phyloP scores from a whole-genome alignment of 139 green algal species.

The Volvox reticuliferus region DNA sequence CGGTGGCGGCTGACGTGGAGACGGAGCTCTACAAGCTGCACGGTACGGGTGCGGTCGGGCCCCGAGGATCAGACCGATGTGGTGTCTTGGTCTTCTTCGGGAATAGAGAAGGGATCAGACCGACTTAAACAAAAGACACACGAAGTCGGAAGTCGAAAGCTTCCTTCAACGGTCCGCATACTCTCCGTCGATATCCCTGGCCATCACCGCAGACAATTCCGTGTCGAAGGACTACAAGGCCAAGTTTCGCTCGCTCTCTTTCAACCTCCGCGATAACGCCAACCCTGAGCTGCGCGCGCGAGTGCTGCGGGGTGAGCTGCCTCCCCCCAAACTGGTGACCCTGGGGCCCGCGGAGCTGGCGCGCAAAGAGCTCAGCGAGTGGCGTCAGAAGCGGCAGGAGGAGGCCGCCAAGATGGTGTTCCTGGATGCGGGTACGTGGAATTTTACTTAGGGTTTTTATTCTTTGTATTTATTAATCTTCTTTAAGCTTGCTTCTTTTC shows the following conservation, averaged over 20 bases:
- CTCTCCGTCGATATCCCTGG: too few relatives aligned
- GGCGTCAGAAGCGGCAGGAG: constrained; percentile 79
- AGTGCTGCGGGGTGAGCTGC: constrained; percentile 73
- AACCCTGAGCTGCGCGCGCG: constrained; percentile 79
- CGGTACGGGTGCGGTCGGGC: constrained; percentile 21
- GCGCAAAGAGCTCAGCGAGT: constrained; percentile 78
- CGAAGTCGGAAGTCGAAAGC: too few relatives aligned
- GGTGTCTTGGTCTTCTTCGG: too few relatives aligned
- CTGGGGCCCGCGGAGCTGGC: constrained; percentile 72
- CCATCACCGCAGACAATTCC: constrained; percentile 52
- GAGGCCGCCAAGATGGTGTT: constrained; percentile 80
- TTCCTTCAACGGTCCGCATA: too few relatives aligned
- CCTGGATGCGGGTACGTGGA: constrained; percentile 72
- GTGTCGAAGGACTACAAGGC: constrained; percentile 87
- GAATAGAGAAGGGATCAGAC: too few relatives aligned
- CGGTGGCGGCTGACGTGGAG: constrained; percentile 63
- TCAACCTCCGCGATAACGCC: constrained; percentile 89
- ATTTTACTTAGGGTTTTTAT: too few relatives aligned
- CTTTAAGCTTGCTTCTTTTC: too few relatives aligned
- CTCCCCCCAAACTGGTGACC: constrained; percentile 60
- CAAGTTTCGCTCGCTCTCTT: constrained; percentile 84
- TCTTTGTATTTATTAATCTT: too few relatives aligned
- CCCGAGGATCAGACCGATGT: too few relatives aligned
- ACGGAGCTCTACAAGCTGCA: constrained; percentile 62
- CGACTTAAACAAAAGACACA: too few relatives aligned